phyloP scores from a whole-genome alignment of 768 basidiomycete genomes.

The Leccinum disarticulatum region DNA sequence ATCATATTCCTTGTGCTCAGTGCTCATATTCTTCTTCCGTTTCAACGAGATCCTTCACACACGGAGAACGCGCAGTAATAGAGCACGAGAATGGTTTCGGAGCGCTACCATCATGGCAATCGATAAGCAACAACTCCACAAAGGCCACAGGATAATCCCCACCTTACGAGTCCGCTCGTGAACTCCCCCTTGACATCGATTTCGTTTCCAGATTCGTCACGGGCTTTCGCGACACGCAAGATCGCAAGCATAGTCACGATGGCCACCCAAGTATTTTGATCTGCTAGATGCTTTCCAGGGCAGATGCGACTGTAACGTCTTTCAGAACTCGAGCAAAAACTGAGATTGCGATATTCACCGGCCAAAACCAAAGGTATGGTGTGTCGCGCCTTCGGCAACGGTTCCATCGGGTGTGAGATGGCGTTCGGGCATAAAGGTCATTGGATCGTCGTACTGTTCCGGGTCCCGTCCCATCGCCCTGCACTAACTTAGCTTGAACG shows the following conservation, averaged over 20 bases:
- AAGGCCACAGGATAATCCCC: not conserved
- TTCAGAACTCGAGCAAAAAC: not conserved
- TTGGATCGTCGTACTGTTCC: conserved; percentile 49
- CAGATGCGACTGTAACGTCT: conserved; percentile 26
- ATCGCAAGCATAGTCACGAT: conserved; percentile 34
- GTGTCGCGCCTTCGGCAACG: conserved; percentile 4
- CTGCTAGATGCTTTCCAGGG: conserved; percentile 35
- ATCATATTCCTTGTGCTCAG: not conserved
- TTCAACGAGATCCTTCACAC: conserved; percentile 16
- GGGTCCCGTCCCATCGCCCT: conserved; percentile 54
- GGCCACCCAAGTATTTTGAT: conserved; percentile 32
- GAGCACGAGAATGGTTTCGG: conserved; percentile 29
- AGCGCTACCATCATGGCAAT: not conserved
- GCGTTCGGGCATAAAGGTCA: conserved; percentile 54
- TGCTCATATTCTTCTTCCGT: not conserved
- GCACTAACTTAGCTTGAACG: conserved; percentile 1
- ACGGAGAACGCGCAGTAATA: conserved; percentile 17
- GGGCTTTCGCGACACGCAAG: conserved; percentile 25
- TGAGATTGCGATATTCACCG: conserved; percentile 16
- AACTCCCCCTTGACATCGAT: conserved; percentile 28
- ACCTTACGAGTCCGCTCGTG: conserved; percentile 23
- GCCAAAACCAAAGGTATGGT: conserved; percentile 23
- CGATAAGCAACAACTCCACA: not conserved
- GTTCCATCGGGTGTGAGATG: conserved; percentile 37
- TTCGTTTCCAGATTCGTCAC: conserved; percentile 32